These are phyloP conservation scores for Catharanthus roseus DNA, from an alignment of 257 asterid species.

Conservation along the genomic window DNA sequence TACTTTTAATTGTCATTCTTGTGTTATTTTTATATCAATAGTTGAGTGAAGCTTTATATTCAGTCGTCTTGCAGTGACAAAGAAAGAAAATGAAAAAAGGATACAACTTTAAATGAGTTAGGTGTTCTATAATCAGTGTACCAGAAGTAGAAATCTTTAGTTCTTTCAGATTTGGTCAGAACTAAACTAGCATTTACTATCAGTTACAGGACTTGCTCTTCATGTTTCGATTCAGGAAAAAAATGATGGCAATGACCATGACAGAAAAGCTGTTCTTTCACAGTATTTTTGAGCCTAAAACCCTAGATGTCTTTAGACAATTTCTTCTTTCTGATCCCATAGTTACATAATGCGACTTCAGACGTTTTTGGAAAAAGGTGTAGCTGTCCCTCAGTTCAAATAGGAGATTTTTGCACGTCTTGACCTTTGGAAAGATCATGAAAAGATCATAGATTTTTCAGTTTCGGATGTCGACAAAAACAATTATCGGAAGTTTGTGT, in stretches of 20 bases:
- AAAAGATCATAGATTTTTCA: background rate
- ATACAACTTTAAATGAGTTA: background rate
- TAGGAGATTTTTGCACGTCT: background rate
- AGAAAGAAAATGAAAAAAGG: too few species aligned
- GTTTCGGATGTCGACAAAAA: background rate
- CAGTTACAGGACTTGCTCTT: background rate
- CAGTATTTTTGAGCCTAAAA: background rate
- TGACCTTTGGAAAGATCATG: background rate
- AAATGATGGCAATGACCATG: background rate
- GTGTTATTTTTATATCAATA: background rate
- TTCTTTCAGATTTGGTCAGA: too few species aligned
- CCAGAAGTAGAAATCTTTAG: background rate
- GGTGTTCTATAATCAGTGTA: background rate
- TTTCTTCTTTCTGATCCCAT: background rate
- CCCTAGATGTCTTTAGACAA: background rate
- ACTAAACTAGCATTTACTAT: background rate
- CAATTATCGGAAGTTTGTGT: background rate
- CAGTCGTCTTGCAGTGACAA: background rate
- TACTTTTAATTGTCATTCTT: background rate
- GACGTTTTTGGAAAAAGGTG: background rate
- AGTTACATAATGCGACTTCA: background rate
- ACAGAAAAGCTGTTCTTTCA: background rate
- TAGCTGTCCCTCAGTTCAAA: background rate
- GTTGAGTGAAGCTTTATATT: background rate
- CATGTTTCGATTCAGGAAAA: background rate